Base-by-base conservation (phyloP, 805 yeast species). In the Starmerella ratchasimensis region DNA sequence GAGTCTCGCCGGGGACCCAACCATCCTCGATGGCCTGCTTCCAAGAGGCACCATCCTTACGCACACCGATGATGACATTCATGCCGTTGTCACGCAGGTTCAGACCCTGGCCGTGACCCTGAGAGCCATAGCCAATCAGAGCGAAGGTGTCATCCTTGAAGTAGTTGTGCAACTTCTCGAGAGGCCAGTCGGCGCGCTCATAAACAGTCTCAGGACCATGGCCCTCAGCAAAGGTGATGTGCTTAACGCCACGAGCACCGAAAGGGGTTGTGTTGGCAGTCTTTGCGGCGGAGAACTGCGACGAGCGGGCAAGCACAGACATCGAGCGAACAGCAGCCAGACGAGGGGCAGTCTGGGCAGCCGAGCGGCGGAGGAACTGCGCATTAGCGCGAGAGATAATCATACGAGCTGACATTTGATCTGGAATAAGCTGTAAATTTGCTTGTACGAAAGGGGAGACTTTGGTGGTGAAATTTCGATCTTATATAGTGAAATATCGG, bases 111-210 rank as follows among this genome's bases (percentile, higher is more conserved):
- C 98, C 98, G 74, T 90, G 88, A 74, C 98, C 98, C 72, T 90
- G 98, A 52, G 98, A 88, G 62, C 98, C 98, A 77, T 90, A 90
- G 68, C 98, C 98, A 55, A 90, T 86, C 60, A 90, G 69, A 53
- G 98, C 97, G 60, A 90, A 71, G 46, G 98, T 90, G 65, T 90
- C 97, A 67, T 86, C 71, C 76, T 90, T 88, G 84, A 90, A 90
- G 75, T 86, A 90, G 59, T 83, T 86, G 49, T 78, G 73, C 59
- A 90, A 72, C 72, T 81, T 88, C 70, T 88, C 97, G 64, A 79
- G 74, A 68, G 98, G 98, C 98, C 98, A 90, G 80, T 90, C 98
- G 57, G 84, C 78, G 69, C 98, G 82, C 74, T 90, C 97, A 72
- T 90, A 88, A 53, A 90, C 98, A 53, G 77, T 67, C 73, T 90